These are phyloP conservation scores for Sugiyamaella xylanicola DNA, from an alignment of 1,139 yeast species.

Conservation along the genomic window DNA sequence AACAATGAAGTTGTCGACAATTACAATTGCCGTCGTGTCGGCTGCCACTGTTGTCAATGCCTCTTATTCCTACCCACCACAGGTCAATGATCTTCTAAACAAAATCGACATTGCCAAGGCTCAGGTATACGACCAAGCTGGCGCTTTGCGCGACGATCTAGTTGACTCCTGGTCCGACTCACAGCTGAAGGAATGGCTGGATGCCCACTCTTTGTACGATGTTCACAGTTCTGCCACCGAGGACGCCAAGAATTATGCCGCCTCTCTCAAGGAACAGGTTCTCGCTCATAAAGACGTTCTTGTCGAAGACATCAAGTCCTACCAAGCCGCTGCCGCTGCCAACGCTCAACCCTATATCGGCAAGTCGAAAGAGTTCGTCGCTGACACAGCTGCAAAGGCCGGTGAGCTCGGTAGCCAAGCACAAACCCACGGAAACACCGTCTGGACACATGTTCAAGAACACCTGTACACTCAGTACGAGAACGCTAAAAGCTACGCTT, in stretches of 20 bases:
- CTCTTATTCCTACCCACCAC: neutral
- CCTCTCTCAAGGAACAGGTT: slow-evolving; percentile 46
- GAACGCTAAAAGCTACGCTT: neutral
- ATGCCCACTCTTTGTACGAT: slow-evolving; percentile 47
- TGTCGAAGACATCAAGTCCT: slow-evolving; percentile 30
- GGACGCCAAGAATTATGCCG: slow-evolving; percentile 35
- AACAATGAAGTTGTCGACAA: slow-evolving; percentile 11
- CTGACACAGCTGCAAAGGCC: slow-evolving; percentile 24
- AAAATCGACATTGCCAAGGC: slow-evolving; percentile 51
- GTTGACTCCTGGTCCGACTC: slow-evolving; percentile 53
- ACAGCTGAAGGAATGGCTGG: slow-evolving; percentile 53
- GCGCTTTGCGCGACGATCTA: slow-evolving; percentile 50
- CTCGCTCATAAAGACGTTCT: slow-evolving; percentile 41
- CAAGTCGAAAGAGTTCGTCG: slow-evolving; percentile 30
- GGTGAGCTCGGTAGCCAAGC: slow-evolving; percentile 8
- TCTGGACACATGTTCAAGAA: slow-evolving; percentile 4
- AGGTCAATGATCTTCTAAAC: slow-evolving; percentile 48
- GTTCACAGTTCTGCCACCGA: slow-evolving; percentile 36
- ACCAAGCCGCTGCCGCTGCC: slow-evolving; percentile 29
- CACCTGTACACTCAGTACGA: slow-evolving; percentile 8
- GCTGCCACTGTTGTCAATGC: slow-evolving; percentile 1
- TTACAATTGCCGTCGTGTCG: slow-evolving; percentile 5
- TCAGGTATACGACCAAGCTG: slow-evolving; percentile 46
- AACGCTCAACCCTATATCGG: slow-evolving; percentile 32
- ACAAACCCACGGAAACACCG: slow-evolving; percentile 5